These are phyloP conservation scores for Raphidocelis subcapitata DNA, from an alignment of 139 green algal genomes.

Conservation along the genomic window DNA sequence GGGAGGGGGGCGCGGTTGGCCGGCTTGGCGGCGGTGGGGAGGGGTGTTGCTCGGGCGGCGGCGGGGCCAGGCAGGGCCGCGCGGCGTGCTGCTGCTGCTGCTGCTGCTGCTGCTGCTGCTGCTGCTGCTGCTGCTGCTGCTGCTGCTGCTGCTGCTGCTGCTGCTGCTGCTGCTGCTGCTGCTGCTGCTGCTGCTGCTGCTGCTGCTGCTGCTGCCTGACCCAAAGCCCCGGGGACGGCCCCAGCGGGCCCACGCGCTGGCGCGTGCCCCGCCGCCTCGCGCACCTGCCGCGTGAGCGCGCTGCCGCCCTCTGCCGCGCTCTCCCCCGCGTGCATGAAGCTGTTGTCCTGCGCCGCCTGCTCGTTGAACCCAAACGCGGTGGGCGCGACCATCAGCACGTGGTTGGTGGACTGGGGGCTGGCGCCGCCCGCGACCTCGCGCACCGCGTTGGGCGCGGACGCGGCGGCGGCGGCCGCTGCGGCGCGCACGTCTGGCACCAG, in stretches of 20 bases:
- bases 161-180: not conserved
- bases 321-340: constrained; percentile 77
- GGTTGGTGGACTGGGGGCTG: constrained; percentile 74
- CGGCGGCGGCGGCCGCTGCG: not conserved
- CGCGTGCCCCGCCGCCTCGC: no score
- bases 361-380: constrained; percentile 96
- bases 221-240: no score
- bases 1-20: not conserved
- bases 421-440: constrained; percentile 14
- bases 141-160: constrained; percentile 2
- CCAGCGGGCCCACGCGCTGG: no score
- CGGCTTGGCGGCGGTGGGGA: not conserved
- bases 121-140: not conserved
- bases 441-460: constrained; percentile 39
- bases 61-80: constrained; percentile 7
- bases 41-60: not conserved
- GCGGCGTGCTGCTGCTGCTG: not conserved
- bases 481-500: constrained; percentile 45
- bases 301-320: constrained; percentile 23
- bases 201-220: not conserved
- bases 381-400: constrained; percentile 93
- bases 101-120: not conserved
- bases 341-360: constrained; percentile 89
- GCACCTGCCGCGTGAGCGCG: constrained; percentile 32
- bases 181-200: not conserved